Evolutionary conservation across 2,329 filamentous ascomycete genomes (phyloP).

Genomic region (Davidsoniella neocaledoniae): DNA sequence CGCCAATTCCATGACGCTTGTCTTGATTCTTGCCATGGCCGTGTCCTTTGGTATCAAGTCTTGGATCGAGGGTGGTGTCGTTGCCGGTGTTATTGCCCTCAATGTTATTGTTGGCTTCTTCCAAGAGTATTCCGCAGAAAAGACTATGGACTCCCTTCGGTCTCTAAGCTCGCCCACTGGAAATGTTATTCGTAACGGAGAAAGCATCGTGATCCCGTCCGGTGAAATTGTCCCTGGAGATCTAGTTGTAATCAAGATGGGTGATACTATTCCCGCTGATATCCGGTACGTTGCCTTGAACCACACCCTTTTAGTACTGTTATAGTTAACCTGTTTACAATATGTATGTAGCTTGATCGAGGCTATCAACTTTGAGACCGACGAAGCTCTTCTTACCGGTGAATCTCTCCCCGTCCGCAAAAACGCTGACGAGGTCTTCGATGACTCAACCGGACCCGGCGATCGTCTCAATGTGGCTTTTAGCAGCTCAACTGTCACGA

Average conservation of each 20-base stretch:
- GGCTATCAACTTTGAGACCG: conserved; percentile 44
- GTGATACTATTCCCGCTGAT: conserved; percentile 41
- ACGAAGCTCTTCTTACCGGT: conserved; percentile 44
- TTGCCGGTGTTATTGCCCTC: conserved; percentile 33
- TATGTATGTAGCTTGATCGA: conserved; percentile 24
- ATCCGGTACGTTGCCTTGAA: conserved; percentile 20
- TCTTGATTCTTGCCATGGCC: conserved; percentile 43
- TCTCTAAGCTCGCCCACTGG: conserved; percentile 22
- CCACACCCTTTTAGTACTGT: conserved; percentile 19
- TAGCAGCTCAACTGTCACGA: conserved; percentile 37
- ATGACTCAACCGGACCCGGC: conserved; percentile 23
- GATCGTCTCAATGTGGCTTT: conserved; percentile 42
- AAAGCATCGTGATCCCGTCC: conserved; percentile 19
- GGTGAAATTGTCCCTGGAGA: conserved; percentile 37
- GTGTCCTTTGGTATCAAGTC: conserved; percentile 31
- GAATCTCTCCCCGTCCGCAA: conserved; percentile 41
- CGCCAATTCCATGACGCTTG: conserved; percentile 42
- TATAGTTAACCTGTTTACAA: not conserved
- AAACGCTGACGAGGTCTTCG: conserved; percentile 25
- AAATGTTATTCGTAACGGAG: conserved; percentile 23
- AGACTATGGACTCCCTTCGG: conserved; percentile 25
- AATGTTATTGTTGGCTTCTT: conserved; percentile 34
- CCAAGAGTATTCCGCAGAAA: conserved; percentile 26
- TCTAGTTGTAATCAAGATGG: conserved; percentile 30
- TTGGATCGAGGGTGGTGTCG: conserved; percentile 34